phyloP scores from a whole-genome alignment of 768 basidiomycete genomes.

The Candolleomyces efflorescens region DNA sequence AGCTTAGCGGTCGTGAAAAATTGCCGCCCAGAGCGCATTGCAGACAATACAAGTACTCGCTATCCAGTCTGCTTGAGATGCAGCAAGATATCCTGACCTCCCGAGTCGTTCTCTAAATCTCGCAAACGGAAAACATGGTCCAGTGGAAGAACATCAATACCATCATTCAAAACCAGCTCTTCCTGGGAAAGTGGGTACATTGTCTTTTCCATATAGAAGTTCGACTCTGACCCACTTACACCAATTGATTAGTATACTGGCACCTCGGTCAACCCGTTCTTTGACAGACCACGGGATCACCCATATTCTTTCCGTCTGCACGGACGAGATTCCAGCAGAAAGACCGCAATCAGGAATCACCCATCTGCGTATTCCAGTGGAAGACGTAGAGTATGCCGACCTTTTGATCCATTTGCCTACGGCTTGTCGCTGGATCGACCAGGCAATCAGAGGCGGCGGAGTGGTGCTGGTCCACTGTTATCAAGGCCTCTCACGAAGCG shows the following conservation, averaged over 20 bases:
- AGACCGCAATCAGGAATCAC: slow-evolving; percentile 61
- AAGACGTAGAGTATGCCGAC: slow-evolving; percentile 68
- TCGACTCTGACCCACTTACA: slow-evolving; percentile 16
- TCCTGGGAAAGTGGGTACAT: slow-evolving; percentile 67
- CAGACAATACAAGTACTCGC: slow-evolving; percentile 4
- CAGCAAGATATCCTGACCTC: slow-evolving; percentile 2
- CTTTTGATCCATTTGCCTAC: slow-evolving; percentile 62
- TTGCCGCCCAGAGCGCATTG: slow-evolving; percentile 1
- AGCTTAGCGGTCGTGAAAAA: background rate
- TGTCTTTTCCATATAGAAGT: slow-evolving; percentile 13
- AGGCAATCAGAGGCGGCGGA: slow-evolving; percentile 53
- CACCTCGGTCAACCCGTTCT: slow-evolving; percentile 67
- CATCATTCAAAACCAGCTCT: slow-evolving; percentile 61
- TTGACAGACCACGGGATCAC: slow-evolving; percentile 73
- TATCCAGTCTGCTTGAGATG: background rate
- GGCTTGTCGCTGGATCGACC: slow-evolving; percentile 64
- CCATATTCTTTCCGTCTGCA: slow-evolving; percentile 76
- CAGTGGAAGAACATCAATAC: slow-evolving; percentile 65
- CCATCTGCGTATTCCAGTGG: slow-evolving; percentile 68
- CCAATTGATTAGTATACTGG: slow-evolving; percentile 47
- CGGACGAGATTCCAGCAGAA: slow-evolving; percentile 68
- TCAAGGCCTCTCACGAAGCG: slow-evolving; percentile 63
- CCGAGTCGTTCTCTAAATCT: background rate
- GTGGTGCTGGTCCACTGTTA: slow-evolving; percentile 64
- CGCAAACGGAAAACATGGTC: slow-evolving; percentile 31